Base-by-base conservation (phyloP, 306 rosid genomes). In the Ormosia semicastrata region DNA sequence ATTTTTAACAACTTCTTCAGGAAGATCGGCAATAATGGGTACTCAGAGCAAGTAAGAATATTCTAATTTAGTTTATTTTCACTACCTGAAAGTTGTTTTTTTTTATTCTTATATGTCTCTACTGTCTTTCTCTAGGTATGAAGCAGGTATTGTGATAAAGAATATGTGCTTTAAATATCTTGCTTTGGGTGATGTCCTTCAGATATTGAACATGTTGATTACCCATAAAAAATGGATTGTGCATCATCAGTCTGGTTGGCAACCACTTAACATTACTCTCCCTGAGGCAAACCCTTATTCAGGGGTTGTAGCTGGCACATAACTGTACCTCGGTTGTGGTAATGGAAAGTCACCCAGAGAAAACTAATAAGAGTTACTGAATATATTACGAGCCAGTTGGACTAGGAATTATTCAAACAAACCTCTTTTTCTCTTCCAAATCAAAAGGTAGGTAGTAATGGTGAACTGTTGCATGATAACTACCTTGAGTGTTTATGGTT, bases 201-300 rank as follows among this genome's bases (percentile, higher is more conserved):
- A 86, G 88, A 87, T 94, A 54, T 84, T 91, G 91, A 89, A 92
- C 79, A 71, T 92, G 89, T 53, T 89, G 47, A 74, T 89, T 69
- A 17, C 66, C 29, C 62, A 80, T 83, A 94, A 90, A 80, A 94
- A 91, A 86, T 94, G 98, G 98, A 90, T 94, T 78, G 86, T 47
- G 68, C 93, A 83, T 86, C 91, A 85, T 56, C 92, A 77, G n/a
- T 83, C 97, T 66, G 98, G 98, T 83, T 94, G 97, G 98, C 97
- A 92, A 83, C 98, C 97, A 6, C 87, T 94, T 74, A 79, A 9
- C 49, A 78, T 92, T 86, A 68, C 87, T 69, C 90, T 94, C 46
- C 65, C 91, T 4, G 97, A 88, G 88, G 50, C 83, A 66, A 80
- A 76, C 80, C 58, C 88, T 47, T 89, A 79, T 76, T 54, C 78